Conservation (phyloP, 192 early-diverging fungal species). For the Allomyces macrogynus region DNA sequence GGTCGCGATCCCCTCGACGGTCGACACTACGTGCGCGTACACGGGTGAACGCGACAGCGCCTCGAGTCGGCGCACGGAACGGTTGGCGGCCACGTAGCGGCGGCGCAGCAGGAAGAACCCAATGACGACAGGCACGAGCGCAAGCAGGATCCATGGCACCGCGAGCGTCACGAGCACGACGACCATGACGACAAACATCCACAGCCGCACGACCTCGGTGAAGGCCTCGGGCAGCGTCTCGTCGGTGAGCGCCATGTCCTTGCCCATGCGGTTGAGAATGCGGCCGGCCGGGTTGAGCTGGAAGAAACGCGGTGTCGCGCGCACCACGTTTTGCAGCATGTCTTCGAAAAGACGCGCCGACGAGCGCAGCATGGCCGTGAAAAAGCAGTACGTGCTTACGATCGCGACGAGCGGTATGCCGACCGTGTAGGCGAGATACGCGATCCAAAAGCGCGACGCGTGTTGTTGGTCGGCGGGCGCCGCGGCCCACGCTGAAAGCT, state of each 20-base stretch:
- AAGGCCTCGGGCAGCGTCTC: constrained; percentile 27
- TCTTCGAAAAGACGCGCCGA: background rate
- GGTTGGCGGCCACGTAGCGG: constrained; percentile 53
- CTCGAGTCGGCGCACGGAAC: constrained; percentile 79
- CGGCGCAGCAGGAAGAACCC: constrained; percentile 30
- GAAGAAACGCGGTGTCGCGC: constrained; percentile 34
- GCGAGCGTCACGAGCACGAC: constrained; percentile 35
- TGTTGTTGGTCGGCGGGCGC: background rate
- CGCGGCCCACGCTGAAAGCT: background rate
- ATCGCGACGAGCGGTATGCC: too few relatives aligned
- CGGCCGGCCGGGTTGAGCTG: constrained; percentile 27
- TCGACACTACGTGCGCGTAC: constrained; percentile 63
- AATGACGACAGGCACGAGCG: constrained; percentile 22
- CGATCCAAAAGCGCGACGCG: too few relatives aligned
- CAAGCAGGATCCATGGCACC: constrained; percentile 36
- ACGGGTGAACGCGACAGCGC: constrained; percentile 54
- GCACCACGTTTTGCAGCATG: constrained; percentile 11
- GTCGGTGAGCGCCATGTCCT: constrained; percentile 71
- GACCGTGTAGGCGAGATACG: too few relatives aligned
- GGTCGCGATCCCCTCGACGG: constrained; percentile 48
- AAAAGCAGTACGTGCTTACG: too few relatives aligned
- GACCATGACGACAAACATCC: constrained; percentile 49
- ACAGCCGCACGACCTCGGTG: constrained; percentile 32
- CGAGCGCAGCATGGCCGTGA: background rate
- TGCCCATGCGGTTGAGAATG: constrained; percentile 70